phyloP scores from a whole-genome alignment of 2,329 filamentous ascomycete species.

The Stemphylium lycopersici region DNA sequence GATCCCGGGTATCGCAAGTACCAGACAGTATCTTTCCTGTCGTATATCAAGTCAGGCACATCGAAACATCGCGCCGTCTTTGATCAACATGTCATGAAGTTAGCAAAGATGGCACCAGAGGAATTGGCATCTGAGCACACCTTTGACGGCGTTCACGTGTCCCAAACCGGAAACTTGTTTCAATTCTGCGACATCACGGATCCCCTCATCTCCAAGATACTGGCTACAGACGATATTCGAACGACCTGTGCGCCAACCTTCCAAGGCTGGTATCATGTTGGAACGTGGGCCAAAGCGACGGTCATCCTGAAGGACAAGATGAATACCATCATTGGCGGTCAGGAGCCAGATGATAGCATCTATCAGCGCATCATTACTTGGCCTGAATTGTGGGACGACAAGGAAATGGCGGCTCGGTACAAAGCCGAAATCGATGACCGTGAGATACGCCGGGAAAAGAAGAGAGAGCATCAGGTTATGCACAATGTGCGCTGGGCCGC shows the following conservation, averaged over 20 bases:
- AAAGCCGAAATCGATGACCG: conserved; percentile 35
- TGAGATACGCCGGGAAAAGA: conserved; percentile 30
- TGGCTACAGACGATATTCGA: conserved; percentile 64
- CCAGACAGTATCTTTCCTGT: conserved; percentile 69
- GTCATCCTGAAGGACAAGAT: conserved; percentile 90
- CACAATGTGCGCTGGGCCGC: conserved; percentile 39
- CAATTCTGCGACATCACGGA: conserved; percentile 93
- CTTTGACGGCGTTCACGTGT: conserved; percentile 79
- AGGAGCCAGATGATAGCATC: conserved; percentile 37
- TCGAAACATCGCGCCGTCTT: conserved; percentile 34
- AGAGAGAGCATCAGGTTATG: conserved; percentile 42
- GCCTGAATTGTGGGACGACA: conserved; percentile 44
- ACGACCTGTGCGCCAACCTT: conserved; percentile 52
- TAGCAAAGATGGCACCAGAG: conserved; percentile 29
- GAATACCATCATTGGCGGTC: conserved; percentile 47
- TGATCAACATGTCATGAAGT: conserved; percentile 32
- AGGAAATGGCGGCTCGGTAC: conserved; percentile 38
- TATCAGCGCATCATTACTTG: conserved; percentile 42
- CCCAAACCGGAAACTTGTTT: conserved; percentile 86
- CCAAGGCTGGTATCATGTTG: conserved; percentile 85
- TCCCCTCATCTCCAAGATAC: conserved; percentile 69
- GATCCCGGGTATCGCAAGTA: conserved; percentile 80
- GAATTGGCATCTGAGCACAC: conserved; percentile 62
- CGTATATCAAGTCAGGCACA: conserved; percentile 39
- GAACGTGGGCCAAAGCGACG: conserved; percentile 81